These are phyloP conservation scores for Mycogone perniciosa DNA, from an alignment of 2,329 filamentous ascomycete species.

Conservation along the genomic window DNA sequence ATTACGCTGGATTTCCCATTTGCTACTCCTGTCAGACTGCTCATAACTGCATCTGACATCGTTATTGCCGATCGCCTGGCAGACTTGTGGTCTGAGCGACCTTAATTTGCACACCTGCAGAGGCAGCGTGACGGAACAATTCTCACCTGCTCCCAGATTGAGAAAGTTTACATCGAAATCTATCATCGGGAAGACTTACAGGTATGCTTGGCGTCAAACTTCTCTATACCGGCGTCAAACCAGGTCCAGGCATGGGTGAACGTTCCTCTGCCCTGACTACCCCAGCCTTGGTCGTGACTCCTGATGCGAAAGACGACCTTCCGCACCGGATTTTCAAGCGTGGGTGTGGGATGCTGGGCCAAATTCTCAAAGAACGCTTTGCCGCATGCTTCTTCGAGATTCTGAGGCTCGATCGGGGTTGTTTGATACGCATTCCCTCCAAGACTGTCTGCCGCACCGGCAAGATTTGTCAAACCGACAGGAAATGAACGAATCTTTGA, in stretches of 20 bases:
- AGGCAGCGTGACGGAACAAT: neutral
- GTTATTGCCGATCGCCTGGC: neutral
- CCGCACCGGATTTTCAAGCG: slow-evolving; percentile 44
- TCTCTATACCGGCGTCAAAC: slow-evolving; percentile 58
- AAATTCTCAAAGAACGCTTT: slow-evolving; percentile 26
- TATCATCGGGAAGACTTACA: neutral
- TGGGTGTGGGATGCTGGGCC: slow-evolving; percentile 32
- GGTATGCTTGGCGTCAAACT: slow-evolving; percentile 35
- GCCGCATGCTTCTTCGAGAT: slow-evolving; percentile 7
- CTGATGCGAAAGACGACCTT: slow-evolving; percentile 57
- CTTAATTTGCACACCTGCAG: slow-evolving; percentile 4
- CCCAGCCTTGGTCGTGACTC: slow-evolving; percentile 55
- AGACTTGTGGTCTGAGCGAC: slow-evolving; percentile 1
- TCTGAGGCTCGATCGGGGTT: neutral
- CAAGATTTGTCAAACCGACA: slow-evolving; percentile 1
- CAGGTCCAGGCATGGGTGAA: slow-evolving; percentile 49
- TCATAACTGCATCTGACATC: neutral
- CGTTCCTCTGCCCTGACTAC: neutral
- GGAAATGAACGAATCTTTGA: slow-evolving; percentile 8
- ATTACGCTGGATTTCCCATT: slow-evolving; percentile 45
- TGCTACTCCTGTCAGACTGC: slow-evolving; percentile 7
- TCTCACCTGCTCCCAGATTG: neutral
- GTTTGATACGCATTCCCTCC: neutral
- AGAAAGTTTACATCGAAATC: neutral
- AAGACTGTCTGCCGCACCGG: neutral